Evolutionary conservation across 768 basidiomycete species (phyloP), one percentile per base, ranked within the genome.

Genomic region (Amanita exitialis): DNA sequence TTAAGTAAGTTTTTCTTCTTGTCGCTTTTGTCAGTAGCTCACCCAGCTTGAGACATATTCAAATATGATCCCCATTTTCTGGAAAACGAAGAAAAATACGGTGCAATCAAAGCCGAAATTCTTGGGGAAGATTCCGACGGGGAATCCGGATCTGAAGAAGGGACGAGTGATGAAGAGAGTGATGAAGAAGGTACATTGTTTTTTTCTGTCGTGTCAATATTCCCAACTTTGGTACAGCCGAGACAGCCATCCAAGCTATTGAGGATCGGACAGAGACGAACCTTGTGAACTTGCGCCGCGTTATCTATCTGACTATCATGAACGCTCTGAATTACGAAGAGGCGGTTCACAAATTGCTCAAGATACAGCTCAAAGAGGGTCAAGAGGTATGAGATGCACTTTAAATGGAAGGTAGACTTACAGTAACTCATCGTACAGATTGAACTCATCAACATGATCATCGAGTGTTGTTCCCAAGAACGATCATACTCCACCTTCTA

Each of bases 401-500:
- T 15, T 2, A 32, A 18, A 16, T 16, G 47, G n/a, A n/a, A 4
- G 37, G 27, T 10, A 21, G 28, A 28, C 23, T 1, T 32, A 46
- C 16, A 48, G 39, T 48, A 16, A 54, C 9, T 38, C 5, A n/a
- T 42, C 20, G 6, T 32, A 2, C 60, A 96, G 91, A 87, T 91
- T 58, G 95, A 97, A 64, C 69, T 99, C 52, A 81, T 90, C 64
- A 97, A 98, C 75, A 99, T 99, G 96, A 80, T 99, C 55, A 89
- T 99, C 66, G 95, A 98, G 61, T 99, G 96, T 86, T 98, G 96
- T 66, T 98, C 96, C 1, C 96, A 99, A 72, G 96, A 98, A 65
- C 87, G 96, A 12, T 93, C 95, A 1, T 99, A 97, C 66, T 91
- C 90, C 2, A 88, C 78, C n/a, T 98, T 96, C 74, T 99, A 94